A percentile compares a stretch with the other conserved stretches of the same genome.
Evolutionary conservation across 768 basidiomycete species (phyloP).

Genomic region (Trametes gibbosa): DNA sequence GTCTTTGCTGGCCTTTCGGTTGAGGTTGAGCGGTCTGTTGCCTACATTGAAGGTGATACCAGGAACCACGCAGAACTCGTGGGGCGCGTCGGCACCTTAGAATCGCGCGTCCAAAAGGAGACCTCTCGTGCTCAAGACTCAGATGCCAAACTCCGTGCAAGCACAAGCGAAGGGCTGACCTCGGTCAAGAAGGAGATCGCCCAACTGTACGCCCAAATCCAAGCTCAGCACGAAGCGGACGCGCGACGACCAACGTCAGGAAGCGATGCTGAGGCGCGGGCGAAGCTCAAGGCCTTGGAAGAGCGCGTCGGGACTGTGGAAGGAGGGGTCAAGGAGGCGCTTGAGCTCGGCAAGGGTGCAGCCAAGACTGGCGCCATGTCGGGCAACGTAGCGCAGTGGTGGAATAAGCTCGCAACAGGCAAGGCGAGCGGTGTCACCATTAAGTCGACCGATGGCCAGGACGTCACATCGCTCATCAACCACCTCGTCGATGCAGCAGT

Average conservation of each 20-base stretch:
- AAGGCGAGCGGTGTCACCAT: slow-evolving; percentile 40
- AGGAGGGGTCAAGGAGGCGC: slow-evolving; percentile 63
- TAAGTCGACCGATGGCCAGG: slow-evolving; percentile 75
- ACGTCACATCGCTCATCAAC: slow-evolving; percentile 65
- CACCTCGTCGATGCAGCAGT: slow-evolving; percentile 78
- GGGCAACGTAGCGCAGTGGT: slow-evolving; percentile 56
- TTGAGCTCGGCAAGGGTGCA: slow-evolving; percentile 59
- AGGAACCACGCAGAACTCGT: slow-evolving; percentile 50
- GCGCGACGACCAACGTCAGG: slow-evolving; percentile 20
- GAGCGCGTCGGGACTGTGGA: slow-evolving; percentile 61
- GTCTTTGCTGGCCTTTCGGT: slow-evolving; percentile 57
- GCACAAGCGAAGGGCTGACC: slow-evolving; percentile 43
- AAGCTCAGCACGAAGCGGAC: slow-evolving; percentile 25
- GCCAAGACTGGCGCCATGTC: slow-evolving; percentile 35
- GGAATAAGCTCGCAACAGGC: slow-evolving; percentile 59
- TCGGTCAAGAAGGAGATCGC: slow-evolving; percentile 57
- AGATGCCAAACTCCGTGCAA: slow-evolving; percentile 43
- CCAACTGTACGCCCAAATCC: slow-evolving; percentile 43
- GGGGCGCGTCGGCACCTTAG: slow-evolving; percentile 54
- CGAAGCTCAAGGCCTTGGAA: slow-evolving; percentile 55
- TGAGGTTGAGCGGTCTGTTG: slow-evolving; percentile 50
- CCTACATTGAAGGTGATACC: slow-evolving; percentile 51
- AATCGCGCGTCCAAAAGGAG: slow-evolving; percentile 50
- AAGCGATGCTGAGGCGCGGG: slow-evolving; percentile 57
- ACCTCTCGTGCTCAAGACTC: slow-evolving; percentile 48